A percentile compares a stretch with the other conserved stretches of the same genome.
These are phyloP conservation scores for Abrus pulchellus DNA, from an alignment of 306 rosid genomes.

Conservation along the genomic window DNA sequence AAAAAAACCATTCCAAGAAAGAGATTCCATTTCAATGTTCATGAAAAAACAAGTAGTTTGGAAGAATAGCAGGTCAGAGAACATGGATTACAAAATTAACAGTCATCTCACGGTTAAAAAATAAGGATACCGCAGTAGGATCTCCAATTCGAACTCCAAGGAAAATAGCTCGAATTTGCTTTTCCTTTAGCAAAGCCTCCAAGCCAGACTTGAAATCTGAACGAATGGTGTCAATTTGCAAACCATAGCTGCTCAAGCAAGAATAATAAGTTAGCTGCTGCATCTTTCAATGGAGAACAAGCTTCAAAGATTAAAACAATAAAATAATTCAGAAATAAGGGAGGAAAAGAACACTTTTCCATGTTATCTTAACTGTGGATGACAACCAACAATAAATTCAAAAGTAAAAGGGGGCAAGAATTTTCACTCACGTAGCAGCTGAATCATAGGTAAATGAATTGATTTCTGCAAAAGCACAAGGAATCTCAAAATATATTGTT, in stretches of 20 bases:
- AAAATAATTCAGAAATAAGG: neutral
- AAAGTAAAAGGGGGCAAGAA: conserved; percentile 19
- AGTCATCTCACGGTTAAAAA: conserved; percentile 28
- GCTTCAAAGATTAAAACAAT: conserved; percentile 26
- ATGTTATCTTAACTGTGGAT: conserved; percentile 22
- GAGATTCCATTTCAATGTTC: too few relatives aligned
- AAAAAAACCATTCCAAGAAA: too few relatives aligned
- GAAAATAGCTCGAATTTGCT: conserved; percentile 89
- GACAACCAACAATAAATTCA: conserved; percentile 25
- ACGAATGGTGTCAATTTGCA: conserved; percentile 84
- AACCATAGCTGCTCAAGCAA: conserved; percentile 77
- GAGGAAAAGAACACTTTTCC: conserved; percentile 15
- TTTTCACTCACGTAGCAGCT: conserved; percentile 73
- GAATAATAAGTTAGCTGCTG: conserved; percentile 29
- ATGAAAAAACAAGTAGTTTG: neutral
- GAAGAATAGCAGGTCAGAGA: conserved; percentile 6
- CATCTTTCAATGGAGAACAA: conserved; percentile 20
- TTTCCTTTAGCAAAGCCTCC: conserved; percentile 81
- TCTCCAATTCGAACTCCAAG: conserved; percentile 98
- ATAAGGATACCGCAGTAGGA: conserved; percentile 87
- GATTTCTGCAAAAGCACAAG: conserved; percentile 83
- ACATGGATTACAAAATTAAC: conserved; percentile 2
- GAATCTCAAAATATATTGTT: conserved; percentile 90
- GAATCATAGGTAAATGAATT: conserved; percentile 84
- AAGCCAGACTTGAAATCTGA: conserved; percentile 92